Percentiles rank a stretch among this genome's conserved stretches.
Evolutionary conservation across 2,329 filamentous ascomycete species (phyloP).

Genomic region (Fusarium goolgardi): DNA sequence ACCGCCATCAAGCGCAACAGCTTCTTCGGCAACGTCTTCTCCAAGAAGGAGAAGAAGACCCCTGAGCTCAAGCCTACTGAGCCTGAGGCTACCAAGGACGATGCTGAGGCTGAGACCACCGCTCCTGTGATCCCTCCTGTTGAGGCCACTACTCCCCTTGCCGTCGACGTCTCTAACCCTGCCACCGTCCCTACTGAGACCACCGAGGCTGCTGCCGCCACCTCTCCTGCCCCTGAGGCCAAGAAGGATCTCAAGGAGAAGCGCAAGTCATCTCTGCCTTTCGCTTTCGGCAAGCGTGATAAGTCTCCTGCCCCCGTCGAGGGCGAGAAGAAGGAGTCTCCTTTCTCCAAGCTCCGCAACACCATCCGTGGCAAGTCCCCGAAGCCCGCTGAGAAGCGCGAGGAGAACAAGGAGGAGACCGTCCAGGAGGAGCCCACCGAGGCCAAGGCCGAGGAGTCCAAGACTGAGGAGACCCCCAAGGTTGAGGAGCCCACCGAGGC

Average conservation of each 20-base stretch:
- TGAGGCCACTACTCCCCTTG: slow-evolving; percentile 67
- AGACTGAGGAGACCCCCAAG: slow-evolving; percentile 52
- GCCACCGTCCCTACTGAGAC: slow-evolving; percentile 61
- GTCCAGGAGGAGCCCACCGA: slow-evolving; percentile 55
- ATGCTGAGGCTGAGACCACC: slow-evolving; percentile 60
- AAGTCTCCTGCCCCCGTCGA: slow-evolving; percentile 67
- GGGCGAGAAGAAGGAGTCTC: slow-evolving; percentile 68
- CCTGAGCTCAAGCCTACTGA: slow-evolving; percentile 60
- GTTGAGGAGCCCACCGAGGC: slow-evolving; percentile 67
- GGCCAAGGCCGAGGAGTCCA: slow-evolving; percentile 55
- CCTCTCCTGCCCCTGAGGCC: slow-evolving; percentile 62
- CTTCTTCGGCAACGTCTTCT: slow-evolving; percentile 64
- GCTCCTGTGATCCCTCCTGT: slow-evolving; percentile 70
- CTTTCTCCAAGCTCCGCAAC: slow-evolving; percentile 71
- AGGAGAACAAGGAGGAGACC: slow-evolving; percentile 52
- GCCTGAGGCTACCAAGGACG: slow-evolving; percentile 57
- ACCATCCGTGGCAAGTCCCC: slow-evolving; percentile 64
- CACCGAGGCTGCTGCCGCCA: slow-evolving; percentile 56
- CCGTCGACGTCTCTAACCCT: slow-evolving; percentile 64
- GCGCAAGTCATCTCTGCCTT: slow-evolving; percentile 82
- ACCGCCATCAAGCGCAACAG: slow-evolving; percentile 64
- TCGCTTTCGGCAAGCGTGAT: slow-evolving; percentile 84
- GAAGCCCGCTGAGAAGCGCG: slow-evolving; percentile 54
- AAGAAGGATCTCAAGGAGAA: slow-evolving; percentile 80
- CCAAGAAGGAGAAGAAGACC: slow-evolving; percentile 71